These are phyloP conservation scores for Rosa rugosa DNA, from an alignment of 306 rosid species.

Conservation along the genomic window DNA sequence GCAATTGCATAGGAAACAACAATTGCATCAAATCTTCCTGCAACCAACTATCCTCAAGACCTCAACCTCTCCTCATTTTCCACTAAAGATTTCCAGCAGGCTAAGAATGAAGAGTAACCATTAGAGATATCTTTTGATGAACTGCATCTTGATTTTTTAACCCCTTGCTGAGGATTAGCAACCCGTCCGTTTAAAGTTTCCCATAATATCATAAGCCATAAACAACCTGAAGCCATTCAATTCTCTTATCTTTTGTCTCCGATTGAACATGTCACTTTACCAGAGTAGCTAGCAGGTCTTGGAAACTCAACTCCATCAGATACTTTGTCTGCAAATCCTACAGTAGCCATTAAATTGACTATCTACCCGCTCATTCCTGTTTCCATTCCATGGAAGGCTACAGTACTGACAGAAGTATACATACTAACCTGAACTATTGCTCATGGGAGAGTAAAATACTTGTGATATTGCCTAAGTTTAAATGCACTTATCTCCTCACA, in stretches of 20 bases:
- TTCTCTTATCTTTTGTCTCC: neutral
- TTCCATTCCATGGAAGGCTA: neutral
- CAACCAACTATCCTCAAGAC: neutral
- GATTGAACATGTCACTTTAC: neutral
- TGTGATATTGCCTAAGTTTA: neutral
- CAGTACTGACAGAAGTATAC: neutral
- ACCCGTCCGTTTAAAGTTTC: neutral
- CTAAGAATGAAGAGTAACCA: neutral
- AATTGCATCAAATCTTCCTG: neutral
- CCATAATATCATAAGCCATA: neutral
- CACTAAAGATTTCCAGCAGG: neutral
- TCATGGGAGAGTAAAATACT: neutral
- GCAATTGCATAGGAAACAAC: neutral
- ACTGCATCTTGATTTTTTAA: neutral
- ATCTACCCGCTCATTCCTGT: neutral
- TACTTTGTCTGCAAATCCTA: neutral
- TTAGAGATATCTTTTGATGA: neutral
- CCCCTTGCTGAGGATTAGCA: neutral
- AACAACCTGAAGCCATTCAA: neutral
- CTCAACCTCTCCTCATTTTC: neutral
- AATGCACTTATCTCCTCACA: neutral
- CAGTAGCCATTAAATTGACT: neutral
- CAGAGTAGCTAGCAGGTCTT: too few species aligned
- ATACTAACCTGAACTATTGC: neutral
- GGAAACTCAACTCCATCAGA: too few species aligned